These are phyloP conservation scores for Fusarium musae DNA, from an alignment of 2,329 filamentous ascomycete species.

Conservation along the genomic window DNA sequence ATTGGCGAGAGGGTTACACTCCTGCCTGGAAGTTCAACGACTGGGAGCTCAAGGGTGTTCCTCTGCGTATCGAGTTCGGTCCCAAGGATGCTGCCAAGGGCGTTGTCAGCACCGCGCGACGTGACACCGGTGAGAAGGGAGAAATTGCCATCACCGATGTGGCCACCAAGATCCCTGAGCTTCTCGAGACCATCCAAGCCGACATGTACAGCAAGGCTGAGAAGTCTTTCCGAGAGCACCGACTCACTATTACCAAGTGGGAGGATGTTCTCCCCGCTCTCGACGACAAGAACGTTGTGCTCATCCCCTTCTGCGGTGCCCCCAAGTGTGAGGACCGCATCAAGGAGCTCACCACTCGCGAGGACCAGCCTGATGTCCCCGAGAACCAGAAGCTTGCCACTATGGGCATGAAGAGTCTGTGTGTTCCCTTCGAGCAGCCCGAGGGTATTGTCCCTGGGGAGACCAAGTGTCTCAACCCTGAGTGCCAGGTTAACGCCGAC, in stretches of 20 bases:
- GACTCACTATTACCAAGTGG: slow-evolving; percentile 86
- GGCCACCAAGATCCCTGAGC: slow-evolving; percentile 75
- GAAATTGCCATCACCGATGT: slow-evolving; percentile 82
- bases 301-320: slow-evolving; percentile 90
- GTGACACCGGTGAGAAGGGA: slow-evolving; percentile 87
- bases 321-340: slow-evolving; percentile 90
- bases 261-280: slow-evolving; percentile 89
- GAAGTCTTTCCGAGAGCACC: slow-evolving; percentile 80
- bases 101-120: slow-evolving; percentile 85
- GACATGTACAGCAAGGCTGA: slow-evolving; percentile 85
- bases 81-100: slow-evolving; percentile 91
- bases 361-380: slow-evolving; percentile 64
- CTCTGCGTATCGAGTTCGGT: slow-evolving; percentile 93
- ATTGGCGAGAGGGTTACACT: slow-evolving; percentile 90
- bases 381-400: slow-evolving; percentile 65
- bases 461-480: slow-evolving; percentile 92
- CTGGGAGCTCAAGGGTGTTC: slow-evolving; percentile 96
- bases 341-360: slow-evolving; percentile 89
- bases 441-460: slow-evolving; percentile 80
- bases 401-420: slow-evolving; percentile 77
- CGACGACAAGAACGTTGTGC: slow-evolving; percentile 89
- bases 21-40: slow-evolving; percentile 99
- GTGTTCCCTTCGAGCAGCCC: slow-evolving; percentile 85
- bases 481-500: slow-evolving; percentile 80
- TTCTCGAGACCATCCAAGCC: slow-evolving; percentile 89